phyloP scores from a whole-genome alignment of 208 protist genomes.

The Sergeia podlipaevii region DNA sequence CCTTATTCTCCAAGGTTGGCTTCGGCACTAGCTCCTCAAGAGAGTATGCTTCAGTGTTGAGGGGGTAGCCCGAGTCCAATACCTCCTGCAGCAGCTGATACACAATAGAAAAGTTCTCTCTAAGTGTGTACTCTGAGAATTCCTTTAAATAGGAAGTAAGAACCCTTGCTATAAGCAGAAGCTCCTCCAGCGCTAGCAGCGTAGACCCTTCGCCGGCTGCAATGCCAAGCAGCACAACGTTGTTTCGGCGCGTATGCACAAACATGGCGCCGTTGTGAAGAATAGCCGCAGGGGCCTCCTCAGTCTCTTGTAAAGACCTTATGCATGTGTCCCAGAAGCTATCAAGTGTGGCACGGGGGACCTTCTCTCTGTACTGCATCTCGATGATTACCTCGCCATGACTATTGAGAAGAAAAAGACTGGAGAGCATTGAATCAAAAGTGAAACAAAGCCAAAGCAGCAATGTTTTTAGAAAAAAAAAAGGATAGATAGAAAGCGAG shows the following conservation, averaged over 20 bases:
- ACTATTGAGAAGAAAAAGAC: conserved; percentile 67
- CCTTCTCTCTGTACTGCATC: conserved; percentile 72
- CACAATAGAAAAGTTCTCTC: conserved; percentile 89
- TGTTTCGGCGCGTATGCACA: conserved; percentile 62
- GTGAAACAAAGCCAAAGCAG: background rate
- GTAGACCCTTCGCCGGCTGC: conserved; percentile 60
- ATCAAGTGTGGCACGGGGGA: conserved; percentile 63
- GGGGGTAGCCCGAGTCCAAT: conserved; percentile 90
- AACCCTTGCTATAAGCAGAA: conserved; percentile 53
- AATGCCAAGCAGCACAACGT: conserved; percentile 74
- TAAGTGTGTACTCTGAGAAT: conserved; percentile 69
- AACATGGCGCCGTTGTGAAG: conserved; percentile 57
- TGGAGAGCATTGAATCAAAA: conserved; percentile 51
- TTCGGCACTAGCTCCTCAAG: conserved; percentile 86
- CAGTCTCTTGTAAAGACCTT: conserved; percentile 12
- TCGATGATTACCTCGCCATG: conserved; percentile 88
- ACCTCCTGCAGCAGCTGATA: conserved; percentile 93
- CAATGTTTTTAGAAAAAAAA: conserved; percentile 17
- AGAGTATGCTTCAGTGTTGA: conserved; percentile 79
- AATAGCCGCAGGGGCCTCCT: conserved; percentile 56
- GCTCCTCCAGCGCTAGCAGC: conserved; percentile 72
- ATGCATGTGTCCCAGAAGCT: conserved; percentile 76
- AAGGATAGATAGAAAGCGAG: conserved; percentile 5
- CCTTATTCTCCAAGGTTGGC: conserved; percentile 79
- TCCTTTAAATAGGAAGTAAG: conserved; percentile 77